Evolutionary conservation across 2,329 filamentous ascomycete species (phyloP).

Genomic region (Chaetomiaceae sp.): DNA sequence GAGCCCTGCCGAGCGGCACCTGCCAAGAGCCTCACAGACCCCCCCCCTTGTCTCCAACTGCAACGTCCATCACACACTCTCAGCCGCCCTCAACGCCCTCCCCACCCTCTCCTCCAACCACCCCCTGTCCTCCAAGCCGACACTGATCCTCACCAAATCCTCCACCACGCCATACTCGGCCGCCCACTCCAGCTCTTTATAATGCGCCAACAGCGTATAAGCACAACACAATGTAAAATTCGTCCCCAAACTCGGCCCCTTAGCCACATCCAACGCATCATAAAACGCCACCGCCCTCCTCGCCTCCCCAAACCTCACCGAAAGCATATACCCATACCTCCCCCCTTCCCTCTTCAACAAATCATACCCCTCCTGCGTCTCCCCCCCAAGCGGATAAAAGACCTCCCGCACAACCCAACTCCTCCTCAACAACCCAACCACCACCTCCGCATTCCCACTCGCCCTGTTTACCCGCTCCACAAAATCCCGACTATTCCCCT

Average conservation of each 20-base stretch:
- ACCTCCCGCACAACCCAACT: slow-evolving; percentile 12
- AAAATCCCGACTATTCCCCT: slow-evolving; percentile 20
- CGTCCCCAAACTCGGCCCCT: slow-evolving; percentile 25
- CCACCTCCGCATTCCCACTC: slow-evolving; percentile 13
- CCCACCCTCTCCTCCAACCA: slow-evolving; percentile 19
- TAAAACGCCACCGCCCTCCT: slow-evolving; percentile 19
- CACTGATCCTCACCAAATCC: slow-evolving; percentile 24
- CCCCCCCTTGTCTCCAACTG: neutral
- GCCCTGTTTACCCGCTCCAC: slow-evolving; percentile 8
- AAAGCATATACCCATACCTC: slow-evolving; percentile 22
- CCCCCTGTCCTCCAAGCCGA: slow-evolving; percentile 21
- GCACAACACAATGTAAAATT: slow-evolving; percentile 25
- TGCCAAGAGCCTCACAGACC: too few species aligned
- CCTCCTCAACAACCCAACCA: slow-evolving; percentile 8
- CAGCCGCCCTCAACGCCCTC: slow-evolving; percentile 15
- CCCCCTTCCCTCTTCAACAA: slow-evolving; percentile 1
- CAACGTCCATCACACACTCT: neutral
- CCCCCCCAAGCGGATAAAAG: slow-evolving; percentile 19
- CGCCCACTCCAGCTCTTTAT: slow-evolving; percentile 22
- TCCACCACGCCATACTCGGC: slow-evolving; percentile 23
- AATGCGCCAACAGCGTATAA: slow-evolving; percentile 24
- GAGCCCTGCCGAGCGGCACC: too few species aligned
- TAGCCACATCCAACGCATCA: slow-evolving; percentile 20
- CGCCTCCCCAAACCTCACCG: slow-evolving; percentile 12
- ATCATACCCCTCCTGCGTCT: slow-evolving; percentile 18